These are phyloP conservation scores for Nephromyces sp. DNA, from an alignment of 169 alveolate genomes.

Conservation along the genomic window DNA sequence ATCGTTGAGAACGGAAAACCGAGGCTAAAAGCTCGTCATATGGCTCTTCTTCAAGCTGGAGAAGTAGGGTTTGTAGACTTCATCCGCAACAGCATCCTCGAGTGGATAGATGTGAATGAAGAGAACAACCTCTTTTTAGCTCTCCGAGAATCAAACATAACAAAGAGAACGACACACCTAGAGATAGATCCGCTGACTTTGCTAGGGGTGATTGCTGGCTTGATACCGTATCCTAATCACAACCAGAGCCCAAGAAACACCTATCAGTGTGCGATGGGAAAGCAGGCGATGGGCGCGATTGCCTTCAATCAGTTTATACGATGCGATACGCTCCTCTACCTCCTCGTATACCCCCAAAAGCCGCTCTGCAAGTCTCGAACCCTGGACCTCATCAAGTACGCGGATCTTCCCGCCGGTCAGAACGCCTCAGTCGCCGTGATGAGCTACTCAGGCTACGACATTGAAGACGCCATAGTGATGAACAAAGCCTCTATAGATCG, in stretches of 20 bases:
- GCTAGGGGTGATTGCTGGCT: slow-evolving; percentile 96
- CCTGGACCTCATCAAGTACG: slow-evolving; percentile 86
- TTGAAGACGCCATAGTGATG: slow-evolving; percentile 97
- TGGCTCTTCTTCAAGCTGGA: slow-evolving; percentile 60
- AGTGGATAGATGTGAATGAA: slow-evolving; percentile 98
- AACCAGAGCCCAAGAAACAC: slow-evolving; percentile 99
- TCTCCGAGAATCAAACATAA: slow-evolving; percentile 73
- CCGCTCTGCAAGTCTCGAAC: slow-evolving; percentile 96
- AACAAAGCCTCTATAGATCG: slow-evolving; percentile 95
- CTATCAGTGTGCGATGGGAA: slow-evolving; percentile 99
- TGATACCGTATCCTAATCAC: slow-evolving; percentile 99
- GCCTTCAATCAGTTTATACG: slow-evolving; percentile 78
- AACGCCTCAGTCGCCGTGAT: slow-evolving; percentile 98
- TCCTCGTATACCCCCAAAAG: slow-evolving; percentile 91
- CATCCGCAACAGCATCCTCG: slow-evolving; percentile 82
- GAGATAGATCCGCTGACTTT: slow-evolving; percentile 96
- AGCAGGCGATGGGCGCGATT: slow-evolving; percentile 97
- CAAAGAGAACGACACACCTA: slow-evolving; percentile 89
- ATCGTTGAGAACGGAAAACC: slow-evolving; percentile 88
- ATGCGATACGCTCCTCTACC: slow-evolving; percentile 38
- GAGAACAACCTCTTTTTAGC: slow-evolving; percentile 94
- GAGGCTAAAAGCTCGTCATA: slow-evolving; percentile 34
- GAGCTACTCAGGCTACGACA: slow-evolving; percentile 98
- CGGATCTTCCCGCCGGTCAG: slow-evolving; percentile 96
- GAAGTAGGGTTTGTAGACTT: slow-evolving; percentile 71